Base-by-base conservation (phyloP, 441 rosid species). In the Breynia disticha region DNA sequence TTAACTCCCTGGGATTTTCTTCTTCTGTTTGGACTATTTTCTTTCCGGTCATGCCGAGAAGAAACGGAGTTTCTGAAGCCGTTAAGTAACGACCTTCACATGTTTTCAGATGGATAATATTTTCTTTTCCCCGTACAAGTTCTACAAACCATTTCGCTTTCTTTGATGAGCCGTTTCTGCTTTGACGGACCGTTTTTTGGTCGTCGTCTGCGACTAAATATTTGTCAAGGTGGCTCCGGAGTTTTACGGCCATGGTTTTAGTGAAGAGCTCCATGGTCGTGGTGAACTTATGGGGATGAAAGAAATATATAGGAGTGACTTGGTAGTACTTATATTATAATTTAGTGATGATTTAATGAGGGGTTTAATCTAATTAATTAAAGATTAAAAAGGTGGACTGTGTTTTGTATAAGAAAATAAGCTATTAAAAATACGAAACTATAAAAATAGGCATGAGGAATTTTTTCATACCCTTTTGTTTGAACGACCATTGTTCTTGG, bases 31-130 rank as follows among this genome's bases (percentile, higher is more conserved):
- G 98, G 52, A 67, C 37, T 37, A 79, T 89, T 57, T 78, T 91
- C 42, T 78, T 79, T 19, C 97, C 97, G 1, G 97, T 84, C 71
- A 82, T 72, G 46, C 98, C 98, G 0, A 86, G 77, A 14, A 91
- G 70, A 63, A 84, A 88, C 45, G 82, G 81, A 17, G 76, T 75
- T 70, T 86, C 78, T 15, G 94, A 78, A 48, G 94, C 94, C 46
- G 90, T 77, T 22, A 88, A 73, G 74, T 86, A 91, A 16, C 62
- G 76, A 42, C 78, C 75, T 48, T 66, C 52, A 52, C 56, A 52
- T 28, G 75, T 75, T 58, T 67, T 71, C 51, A 84, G 80, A 9
- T 75, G 78, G 15, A 76, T 52, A 58, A 50, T 63, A 24, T 45
- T 47, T 54, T 65, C 16, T 5, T 53, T 56, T 9, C 54, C 50